A percentile compares a stretch with the other conserved stretches of the same genome.
Conservation (phyloP, 1,284 basidiomycete genomes). For the Trametes hirsuta region DNA sequence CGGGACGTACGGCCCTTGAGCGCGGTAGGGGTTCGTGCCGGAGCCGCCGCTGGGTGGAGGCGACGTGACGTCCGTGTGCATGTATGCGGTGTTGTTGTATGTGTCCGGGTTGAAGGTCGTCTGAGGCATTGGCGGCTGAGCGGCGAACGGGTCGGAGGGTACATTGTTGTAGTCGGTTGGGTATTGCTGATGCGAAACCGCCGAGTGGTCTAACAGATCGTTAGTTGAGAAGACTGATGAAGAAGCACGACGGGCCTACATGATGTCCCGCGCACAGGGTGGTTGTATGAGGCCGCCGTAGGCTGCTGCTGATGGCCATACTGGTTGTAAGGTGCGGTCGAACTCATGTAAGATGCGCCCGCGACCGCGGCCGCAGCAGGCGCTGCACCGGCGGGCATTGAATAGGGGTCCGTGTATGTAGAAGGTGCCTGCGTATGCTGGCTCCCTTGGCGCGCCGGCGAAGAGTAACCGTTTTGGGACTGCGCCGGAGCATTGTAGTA, state of each 20-base stretch:
- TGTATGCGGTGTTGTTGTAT: conserved; percentile 43
- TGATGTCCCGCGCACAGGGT: conserved; percentile 53
- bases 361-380: conserved; percentile 27
- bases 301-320: conserved; percentile 37
- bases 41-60: conserved; percentile 26
- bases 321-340: conserved; percentile 15
- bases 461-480: conserved; percentile 46
- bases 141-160: conserved; percentile 53
- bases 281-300: conserved; percentile 50
- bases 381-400: conserved; percentile 19
- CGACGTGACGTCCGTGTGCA: conserved; percentile 27
- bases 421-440: conserved; percentile 43
- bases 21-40: conserved; percentile 30
- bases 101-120: conserved; percentile 42
- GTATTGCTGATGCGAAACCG: conserved; percentile 53
- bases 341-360: conserved; percentile 21
- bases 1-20: conserved; percentile 29
- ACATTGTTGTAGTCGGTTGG: conserved; percentile 44
- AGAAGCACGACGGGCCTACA: conserved; percentile 45
- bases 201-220: conserved; percentile 48
- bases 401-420: conserved; percentile 40
- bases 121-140: conserved; percentile 34
- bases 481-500: conserved; percentile 56
- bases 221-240: neutral
- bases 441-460: conserved; percentile 47